Percentiles rank a stretch among this genome's conserved stretches.
Evolutionary conservation across 768 basidiomycete genomes (phyloP).

Genomic region (Tulasnella calospora): DNA sequence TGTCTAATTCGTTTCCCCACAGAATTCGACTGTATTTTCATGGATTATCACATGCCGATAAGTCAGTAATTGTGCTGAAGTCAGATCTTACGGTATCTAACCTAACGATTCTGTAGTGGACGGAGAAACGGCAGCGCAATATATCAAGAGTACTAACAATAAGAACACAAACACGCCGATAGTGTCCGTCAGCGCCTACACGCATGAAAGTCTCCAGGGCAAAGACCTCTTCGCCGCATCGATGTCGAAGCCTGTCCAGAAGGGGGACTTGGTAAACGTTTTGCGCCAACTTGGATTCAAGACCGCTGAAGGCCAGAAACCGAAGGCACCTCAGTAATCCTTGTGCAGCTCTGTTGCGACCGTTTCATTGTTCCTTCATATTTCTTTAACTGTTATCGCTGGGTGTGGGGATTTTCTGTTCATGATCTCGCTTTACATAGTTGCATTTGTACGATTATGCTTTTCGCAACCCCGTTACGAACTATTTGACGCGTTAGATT

Average conservation of each 20-base stretch:
- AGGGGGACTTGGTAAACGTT: conserved; percentile 69
- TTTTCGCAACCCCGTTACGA: not conserved
- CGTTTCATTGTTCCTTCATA: not conserved
- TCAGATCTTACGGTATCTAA: not conserved
- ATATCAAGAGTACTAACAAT: conserved; percentile 95
- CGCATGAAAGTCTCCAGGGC: conserved; percentile 24
- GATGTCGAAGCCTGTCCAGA: conserved; percentile 84
- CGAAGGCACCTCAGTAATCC: conserved; percentile 9
- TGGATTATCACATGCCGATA: conserved; percentile 94
- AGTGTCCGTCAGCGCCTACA: conserved; percentile 83
- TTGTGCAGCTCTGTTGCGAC: not conserved
- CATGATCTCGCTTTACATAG: conserved; percentile 12
- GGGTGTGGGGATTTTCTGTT: not conserved
- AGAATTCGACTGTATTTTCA: conserved; percentile 95
- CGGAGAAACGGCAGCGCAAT: conserved; percentile 92
- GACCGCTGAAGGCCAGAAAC: conserved; percentile 23
- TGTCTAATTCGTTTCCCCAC: conserved; percentile 24
- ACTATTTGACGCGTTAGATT: conserved; percentile 1
- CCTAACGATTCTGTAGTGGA: conserved; percentile 52
- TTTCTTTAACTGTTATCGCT: not conserved
- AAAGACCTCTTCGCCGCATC: conserved; percentile 68
- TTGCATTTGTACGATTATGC: conserved; percentile 8
- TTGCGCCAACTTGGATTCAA: conserved; percentile 84
- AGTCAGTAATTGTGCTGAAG: conserved; percentile 46
- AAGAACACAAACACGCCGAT: conserved; percentile 92